Percentiles rank a stretch among this genome's conserved stretches.
phyloP scores from a whole-genome alignment of 192 early-diverging fungal species.

The Allomyces macrogynus region DNA sequence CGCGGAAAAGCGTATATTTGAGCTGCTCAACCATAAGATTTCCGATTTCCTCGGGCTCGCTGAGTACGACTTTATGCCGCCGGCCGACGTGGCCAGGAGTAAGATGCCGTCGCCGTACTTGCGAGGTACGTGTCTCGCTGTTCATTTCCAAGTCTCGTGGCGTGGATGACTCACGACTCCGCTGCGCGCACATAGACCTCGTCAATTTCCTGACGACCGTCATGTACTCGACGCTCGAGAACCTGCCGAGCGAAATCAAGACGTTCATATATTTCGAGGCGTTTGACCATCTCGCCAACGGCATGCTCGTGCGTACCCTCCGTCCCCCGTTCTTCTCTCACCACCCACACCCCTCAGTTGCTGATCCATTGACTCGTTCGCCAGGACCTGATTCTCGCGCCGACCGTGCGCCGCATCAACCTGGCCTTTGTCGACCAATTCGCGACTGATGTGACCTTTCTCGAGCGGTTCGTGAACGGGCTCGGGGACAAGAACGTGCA shows the following conservation, averaged over 20 bases:
- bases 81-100: neutral
- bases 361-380: too few species aligned
- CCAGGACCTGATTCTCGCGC: conserved; percentile 36
- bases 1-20: conserved; percentile 64
- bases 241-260: conserved; percentile 41
- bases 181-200: conserved; percentile 25
- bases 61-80: conserved; percentile 44
- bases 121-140: conserved; percentile 1
- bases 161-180: neutral
- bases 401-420: conserved; percentile 38
- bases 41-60: conserved; percentile 61
- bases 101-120: neutral
- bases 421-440: conserved; percentile 34
- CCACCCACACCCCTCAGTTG: neutral
- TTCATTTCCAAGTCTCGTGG: too few species aligned
- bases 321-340: conserved; percentile 1
- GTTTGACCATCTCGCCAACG: conserved; percentile 43
- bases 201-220: conserved; percentile 44
- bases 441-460: conserved; percentile 43
- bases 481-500: conserved; percentile 44
- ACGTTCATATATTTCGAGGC: conserved; percentile 50
- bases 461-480: conserved; percentile 46
- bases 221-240: conserved; percentile 43
- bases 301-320: conserved; percentile 32
- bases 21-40: conserved; percentile 57